phyloP scores from a whole-genome alignment of 1,284 basidiomycete species.

The Ustilago cynodontis region DNA sequence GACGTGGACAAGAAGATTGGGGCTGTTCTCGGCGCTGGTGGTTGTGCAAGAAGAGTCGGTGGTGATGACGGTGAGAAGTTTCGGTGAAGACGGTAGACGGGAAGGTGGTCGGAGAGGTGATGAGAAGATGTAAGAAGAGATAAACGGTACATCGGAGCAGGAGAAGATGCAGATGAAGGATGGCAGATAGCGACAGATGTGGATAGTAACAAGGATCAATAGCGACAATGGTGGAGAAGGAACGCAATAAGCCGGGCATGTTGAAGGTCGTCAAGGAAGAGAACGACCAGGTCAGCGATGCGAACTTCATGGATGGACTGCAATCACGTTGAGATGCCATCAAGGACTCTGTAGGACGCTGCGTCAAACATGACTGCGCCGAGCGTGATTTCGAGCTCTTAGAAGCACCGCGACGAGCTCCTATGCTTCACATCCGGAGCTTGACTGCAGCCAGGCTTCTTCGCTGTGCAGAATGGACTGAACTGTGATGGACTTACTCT shows the following conservation, averaged over 20 bases:
- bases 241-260: too few species aligned
- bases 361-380: too few species aligned
- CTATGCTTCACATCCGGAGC: not conserved
- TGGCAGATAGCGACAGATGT: not conserved
- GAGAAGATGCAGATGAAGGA: too few species aligned
- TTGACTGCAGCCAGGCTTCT: not conserved
- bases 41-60: not conserved
- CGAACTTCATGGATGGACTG: too few species aligned
- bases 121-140: too few species aligned
- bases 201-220: too few species aligned
- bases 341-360: too few species aligned
- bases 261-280: not conserved
- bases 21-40: conserved; percentile 48
- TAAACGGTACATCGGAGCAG: too few species aligned
- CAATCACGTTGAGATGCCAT: too few species aligned
- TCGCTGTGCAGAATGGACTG: too few species aligned
- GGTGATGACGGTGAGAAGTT: not conserved
- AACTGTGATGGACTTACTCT: conserved; percentile 35
- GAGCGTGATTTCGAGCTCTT: not conserved
- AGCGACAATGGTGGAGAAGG: too few species aligned
- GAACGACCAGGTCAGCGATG: not conserved
- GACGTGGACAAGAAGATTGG: conserved; percentile 47
- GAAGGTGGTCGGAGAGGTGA: not conserved
- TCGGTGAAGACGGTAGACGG: not conserved
- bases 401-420: not conserved